These are phyloP conservation scores for Aureobasidium sp. DNA, from an alignment of 2,329 filamentous ascomycete species.

Conservation along the genomic window DNA sequence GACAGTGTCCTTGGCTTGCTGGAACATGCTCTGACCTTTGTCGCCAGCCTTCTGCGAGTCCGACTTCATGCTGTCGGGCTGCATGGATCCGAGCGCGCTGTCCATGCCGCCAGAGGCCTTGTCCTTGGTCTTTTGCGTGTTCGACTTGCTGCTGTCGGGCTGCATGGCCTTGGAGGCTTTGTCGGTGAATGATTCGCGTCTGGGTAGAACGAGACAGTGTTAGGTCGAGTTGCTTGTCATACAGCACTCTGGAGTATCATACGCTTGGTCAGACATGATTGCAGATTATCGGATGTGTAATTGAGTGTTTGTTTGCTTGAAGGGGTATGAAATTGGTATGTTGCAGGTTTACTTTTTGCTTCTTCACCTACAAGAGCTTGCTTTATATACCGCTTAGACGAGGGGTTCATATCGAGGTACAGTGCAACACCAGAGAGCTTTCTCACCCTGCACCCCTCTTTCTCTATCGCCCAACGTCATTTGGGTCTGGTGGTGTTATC, in stretches of 20 bases:
- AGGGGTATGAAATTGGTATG: not conserved
- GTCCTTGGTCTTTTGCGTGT: conserved; percentile 39
- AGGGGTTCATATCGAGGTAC: not conserved
- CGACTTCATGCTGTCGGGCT: conserved; percentile 40
- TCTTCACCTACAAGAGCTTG: not conserved
- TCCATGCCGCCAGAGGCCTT: conserved; percentile 36
- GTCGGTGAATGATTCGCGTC: conserved; percentile 43
- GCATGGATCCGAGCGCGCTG: conserved; percentile 37
- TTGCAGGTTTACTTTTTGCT: not conserved
- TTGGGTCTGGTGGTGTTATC: not conserved
- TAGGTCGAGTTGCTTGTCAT: not conserved
- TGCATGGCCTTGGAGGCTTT: conserved; percentile 43
- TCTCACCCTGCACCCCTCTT: not conserved
- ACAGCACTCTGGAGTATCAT: conserved; percentile 5
- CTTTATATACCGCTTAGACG: not conserved
- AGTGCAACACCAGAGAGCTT: not conserved
- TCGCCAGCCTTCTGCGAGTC: conserved; percentile 40
- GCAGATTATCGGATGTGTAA: not conserved
- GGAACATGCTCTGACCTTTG: conserved; percentile 32
- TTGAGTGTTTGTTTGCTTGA: not conserved
- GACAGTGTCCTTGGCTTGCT: conserved; percentile 33
- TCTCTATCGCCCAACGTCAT: not conserved
- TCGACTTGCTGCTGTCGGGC: conserved; percentile 47
- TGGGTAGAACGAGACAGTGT: conserved; percentile 31
- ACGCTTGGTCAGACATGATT: conserved; percentile 9